Evolutionary conservation across 257 asterid species (phyloP), one percentile per base, ranked within the genome.

Genomic region (Ehretia macrophylla): DNA sequence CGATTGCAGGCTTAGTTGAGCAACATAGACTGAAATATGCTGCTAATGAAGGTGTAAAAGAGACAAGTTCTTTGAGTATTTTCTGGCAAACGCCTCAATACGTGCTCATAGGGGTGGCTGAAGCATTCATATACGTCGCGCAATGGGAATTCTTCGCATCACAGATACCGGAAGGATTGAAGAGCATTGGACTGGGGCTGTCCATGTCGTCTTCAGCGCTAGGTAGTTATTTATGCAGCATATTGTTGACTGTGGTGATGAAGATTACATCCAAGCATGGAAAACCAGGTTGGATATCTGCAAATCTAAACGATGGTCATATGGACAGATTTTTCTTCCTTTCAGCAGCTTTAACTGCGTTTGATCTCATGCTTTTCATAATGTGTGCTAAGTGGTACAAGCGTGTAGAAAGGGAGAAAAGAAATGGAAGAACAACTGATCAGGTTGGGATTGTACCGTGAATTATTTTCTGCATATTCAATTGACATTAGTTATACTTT

Each of bases 1-100:
- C 72, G 21, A 59, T 67, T 5, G 93, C 96, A 14, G 95, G 93
- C 46, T 55, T 85, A 14, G 88, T 85, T 2, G 96, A 88, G 70
- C 90, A 77, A 45, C 45, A 69, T 19, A 75, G 96, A 22, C 79
- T 78, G 14, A 80, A 67, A 73, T 68, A 78, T 48, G 83, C 86
- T 4, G 10, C 12, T 52, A 12, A 27, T 12, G 37, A 4, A 5
- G 62, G 67, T 6, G 81, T 39, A 14, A 66, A 72, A 49, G 92
- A 85, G 54, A 63, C 84, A 17, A 85, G 95, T 67, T 78, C 85
- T 17, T 32, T 88, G 42, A 88, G 82, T 46, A 85, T 88, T 8
- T 81, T 85, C 66, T 88, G 95, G 96, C 95, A 88, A 62, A 62
- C 75, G 21, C 96, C 96, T 20, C 96, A 88, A 49, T 85, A 83